phyloP scores from a whole-genome alignment of 768 basidiomycete species.

The Tricholomella constricta region DNA sequence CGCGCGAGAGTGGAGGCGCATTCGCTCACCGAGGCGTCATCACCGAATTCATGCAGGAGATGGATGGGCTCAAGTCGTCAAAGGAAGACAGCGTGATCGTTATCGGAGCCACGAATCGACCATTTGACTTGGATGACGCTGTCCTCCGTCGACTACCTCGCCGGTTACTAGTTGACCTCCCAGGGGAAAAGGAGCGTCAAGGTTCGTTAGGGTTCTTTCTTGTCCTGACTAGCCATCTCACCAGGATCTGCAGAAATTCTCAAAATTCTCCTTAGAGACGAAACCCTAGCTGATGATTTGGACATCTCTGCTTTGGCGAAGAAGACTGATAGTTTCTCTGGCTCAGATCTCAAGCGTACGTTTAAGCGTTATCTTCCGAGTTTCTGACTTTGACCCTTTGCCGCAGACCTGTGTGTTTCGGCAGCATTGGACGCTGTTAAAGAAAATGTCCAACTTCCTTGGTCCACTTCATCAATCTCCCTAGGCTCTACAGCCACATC shows the following conservation, averaged over 20 bases:
- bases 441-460: conserved; percentile 79
- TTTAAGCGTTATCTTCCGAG: conserved; percentile 15
- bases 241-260: conserved; percentile 66
- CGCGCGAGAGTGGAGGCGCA: conserved; percentile 74
- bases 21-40: conserved; percentile 86
- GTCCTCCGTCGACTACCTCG: conserved; percentile 87
- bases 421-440: conserved; percentile 93
- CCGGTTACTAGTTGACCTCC: conserved; percentile 85
- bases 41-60: conserved; percentile 95
- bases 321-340: conserved; percentile 86
- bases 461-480: conserved; percentile 41
- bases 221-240: conserved; percentile 2
- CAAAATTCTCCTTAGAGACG: conserved; percentile 83
- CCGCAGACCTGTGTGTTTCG: conserved; percentile 84
- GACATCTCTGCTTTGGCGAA: conserved; percentile 61
- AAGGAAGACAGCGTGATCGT: conserved; percentile 83
- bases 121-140: conserved; percentile 90
- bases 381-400: conserved; percentile 11
- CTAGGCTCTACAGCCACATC: not conserved
- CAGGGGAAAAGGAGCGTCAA: conserved; percentile 82
- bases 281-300: conserved; percentile 65
- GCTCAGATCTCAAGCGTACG: conserved; percentile 93
- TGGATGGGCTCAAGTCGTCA: conserved; percentile 88
- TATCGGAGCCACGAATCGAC: conserved; percentile 92
- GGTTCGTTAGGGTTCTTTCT: conserved; percentile 46